A percentile compares a stretch with the other conserved stretches of the same genome.
phyloP scores from a whole-genome alignment of 257 asterid genomes.

The Paraleonurus japonicus region DNA sequence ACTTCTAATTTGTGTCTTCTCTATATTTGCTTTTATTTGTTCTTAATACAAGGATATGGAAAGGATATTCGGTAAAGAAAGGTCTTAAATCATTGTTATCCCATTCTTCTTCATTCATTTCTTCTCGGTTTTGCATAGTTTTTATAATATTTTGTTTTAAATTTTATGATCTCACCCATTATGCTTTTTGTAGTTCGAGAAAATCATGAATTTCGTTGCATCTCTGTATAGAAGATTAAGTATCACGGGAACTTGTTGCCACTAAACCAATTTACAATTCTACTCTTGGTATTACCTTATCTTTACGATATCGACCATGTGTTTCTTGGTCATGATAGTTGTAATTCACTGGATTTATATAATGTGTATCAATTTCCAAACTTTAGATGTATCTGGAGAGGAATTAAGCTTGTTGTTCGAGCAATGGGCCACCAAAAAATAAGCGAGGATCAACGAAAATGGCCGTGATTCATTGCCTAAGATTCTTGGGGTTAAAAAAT shows the following conservation, averaged over 20 bases:
- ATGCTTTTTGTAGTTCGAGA: constrained; percentile 3
- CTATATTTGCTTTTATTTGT: constrained; percentile 17
- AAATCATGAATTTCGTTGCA: constrained; percentile 40
- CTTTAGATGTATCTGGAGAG: constrained; percentile 64
- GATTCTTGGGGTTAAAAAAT: constrained; percentile 88
- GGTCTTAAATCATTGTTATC: constrained; percentile 55
- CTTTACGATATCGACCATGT: not conserved
- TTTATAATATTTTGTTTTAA: not conserved
- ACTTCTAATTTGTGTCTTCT: constrained; percentile 15
- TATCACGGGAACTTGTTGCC: constrained; percentile 55
- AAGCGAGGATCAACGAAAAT: constrained; percentile 90
- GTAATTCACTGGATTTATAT: not conserved
- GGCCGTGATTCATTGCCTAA: constrained; percentile 91
- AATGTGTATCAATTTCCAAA: not conserved
- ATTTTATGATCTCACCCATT: not conserved
- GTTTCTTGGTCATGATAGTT: not conserved
- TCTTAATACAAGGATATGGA: constrained; percentile 63
- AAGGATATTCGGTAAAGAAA: constrained; percentile 73
- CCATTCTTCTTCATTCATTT: not conserved
- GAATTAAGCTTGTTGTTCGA: constrained; percentile 73
- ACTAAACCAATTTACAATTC: constrained; percentile 48
- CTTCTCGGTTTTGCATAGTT: not conserved
- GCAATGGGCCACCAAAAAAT: constrained; percentile 92
- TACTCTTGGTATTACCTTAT: constrained; percentile 47
- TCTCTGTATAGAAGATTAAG: constrained; percentile 53